phyloP scores from a whole-genome alignment of 2,329 filamentous ascomycete genomes.

The Ophiognomonia clavigignenti-juglandacearum region DNA sequence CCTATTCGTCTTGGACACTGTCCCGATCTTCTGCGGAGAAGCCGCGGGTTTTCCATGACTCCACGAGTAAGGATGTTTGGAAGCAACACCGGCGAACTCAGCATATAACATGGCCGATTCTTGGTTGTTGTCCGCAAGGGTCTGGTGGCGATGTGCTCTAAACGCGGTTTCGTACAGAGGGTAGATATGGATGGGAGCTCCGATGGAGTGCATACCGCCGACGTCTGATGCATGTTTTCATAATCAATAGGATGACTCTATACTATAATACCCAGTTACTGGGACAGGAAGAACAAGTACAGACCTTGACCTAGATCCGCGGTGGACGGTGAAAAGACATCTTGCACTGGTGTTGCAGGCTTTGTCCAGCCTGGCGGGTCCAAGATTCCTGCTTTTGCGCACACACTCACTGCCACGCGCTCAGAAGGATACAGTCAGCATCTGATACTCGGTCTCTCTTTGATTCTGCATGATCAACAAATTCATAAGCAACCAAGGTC shows the following conservation, averaged over 20 bases:
- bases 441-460: not conserved
- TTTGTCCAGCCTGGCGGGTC: constrained; percentile 58
- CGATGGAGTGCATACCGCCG: constrained; percentile 52
- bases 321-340: constrained; percentile 32
- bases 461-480: too few relatives aligned
- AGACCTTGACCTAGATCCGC: constrained; percentile 37
- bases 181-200: constrained; percentile 62
- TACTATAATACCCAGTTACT: constrained; percentile 30
- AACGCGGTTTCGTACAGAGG: constrained; percentile 63
- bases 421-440: not conserved
- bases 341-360: constrained; percentile 26
- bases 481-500: too few relatives aligned
- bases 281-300: constrained; percentile 35
- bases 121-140: constrained; percentile 47
- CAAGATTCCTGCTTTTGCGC: constrained; percentile 25
- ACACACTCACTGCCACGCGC: constrained; percentile 24
- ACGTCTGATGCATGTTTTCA: constrained; percentile 34
- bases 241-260: constrained; percentile 21
- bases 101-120: constrained; percentile 59
- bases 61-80: constrained; percentile 52
- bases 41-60: constrained; percentile 42
- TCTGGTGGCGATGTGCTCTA: constrained; percentile 50
- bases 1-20: constrained; percentile 50
- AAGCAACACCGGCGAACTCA: constrained; percentile 53
- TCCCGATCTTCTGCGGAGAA: constrained; percentile 47